Evolutionary conservation across 495 filamentous ascomycete genomes (phyloP).

Genomic region (Aspergillus hancockii): DNA sequence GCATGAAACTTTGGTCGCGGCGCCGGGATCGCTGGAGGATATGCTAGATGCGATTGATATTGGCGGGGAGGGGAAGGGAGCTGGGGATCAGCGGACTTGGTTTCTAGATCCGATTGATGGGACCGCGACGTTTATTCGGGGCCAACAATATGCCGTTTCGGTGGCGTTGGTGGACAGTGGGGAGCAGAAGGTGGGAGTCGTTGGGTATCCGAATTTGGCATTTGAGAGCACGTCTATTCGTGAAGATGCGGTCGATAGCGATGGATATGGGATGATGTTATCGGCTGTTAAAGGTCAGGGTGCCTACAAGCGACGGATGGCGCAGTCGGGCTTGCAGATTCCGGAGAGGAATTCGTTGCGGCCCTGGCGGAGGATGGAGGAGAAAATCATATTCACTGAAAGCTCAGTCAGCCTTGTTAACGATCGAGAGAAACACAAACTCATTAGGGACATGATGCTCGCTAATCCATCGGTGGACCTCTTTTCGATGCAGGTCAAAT

Average conservation of each 20-base stretch:
- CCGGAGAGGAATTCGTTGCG: background rate
- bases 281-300: slow-evolving; percentile 52
- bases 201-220: slow-evolving; percentile 48
- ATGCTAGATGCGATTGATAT: slow-evolving; percentile 56
- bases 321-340: background rate
- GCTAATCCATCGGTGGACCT: slow-evolving; percentile 38
- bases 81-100: slow-evolving; percentile 42
- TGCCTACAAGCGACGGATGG: slow-evolving; percentile 43
- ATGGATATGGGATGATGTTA: slow-evolving; percentile 47
- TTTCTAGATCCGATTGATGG: slow-evolving; percentile 65
- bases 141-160: slow-evolving; percentile 56
- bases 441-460: slow-evolving; percentile 5
- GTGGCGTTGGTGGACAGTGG: slow-evolving; percentile 46
- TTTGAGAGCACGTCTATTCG: slow-evolving; percentile 13
- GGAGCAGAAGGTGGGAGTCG: slow-evolving; percentile 39
- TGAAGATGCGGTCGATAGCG: slow-evolving; percentile 34
- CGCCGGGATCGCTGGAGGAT: slow-evolving; percentile 37
- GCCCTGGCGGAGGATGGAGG: background rate
- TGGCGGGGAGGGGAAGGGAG: slow-evolving; percentile 38
- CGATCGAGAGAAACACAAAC: background rate
- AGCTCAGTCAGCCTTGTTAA: slow-evolving; percentile 9
- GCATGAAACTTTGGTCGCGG: slow-evolving; percentile 22
- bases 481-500: slow-evolving; percentile 56
- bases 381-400: slow-evolving; percentile 7
- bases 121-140: slow-evolving; percentile 54